Conservation (phyloP, 345 rosid genomes). For the Limnanthes douglasii region DNA sequence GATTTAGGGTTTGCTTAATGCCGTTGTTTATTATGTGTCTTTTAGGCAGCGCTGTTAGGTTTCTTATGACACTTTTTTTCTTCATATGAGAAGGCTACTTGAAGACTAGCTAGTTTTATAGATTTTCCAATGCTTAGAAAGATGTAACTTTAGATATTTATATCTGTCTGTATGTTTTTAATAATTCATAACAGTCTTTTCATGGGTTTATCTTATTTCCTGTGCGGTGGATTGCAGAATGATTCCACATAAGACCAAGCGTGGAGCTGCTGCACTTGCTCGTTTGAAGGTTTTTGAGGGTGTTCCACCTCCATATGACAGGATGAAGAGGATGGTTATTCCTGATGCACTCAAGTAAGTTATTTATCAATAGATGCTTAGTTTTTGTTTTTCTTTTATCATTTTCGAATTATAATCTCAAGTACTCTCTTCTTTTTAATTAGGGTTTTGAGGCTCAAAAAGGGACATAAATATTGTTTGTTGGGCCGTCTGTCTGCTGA, state of each 20-base stretch:
- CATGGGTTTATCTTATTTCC: too few species aligned
- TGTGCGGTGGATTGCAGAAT: conserved; percentile 28
- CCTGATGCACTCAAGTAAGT: conserved; percentile 83
- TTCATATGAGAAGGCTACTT: too few species aligned
- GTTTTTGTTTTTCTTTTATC: not conserved
- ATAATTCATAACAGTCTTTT: too few species aligned
- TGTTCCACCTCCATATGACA: conserved; percentile 72
- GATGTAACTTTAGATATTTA: too few species aligned
- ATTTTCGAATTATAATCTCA: not conserved
- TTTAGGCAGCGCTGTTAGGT: too few species aligned
- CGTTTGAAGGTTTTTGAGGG: conserved; percentile 76
- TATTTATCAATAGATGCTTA: not conserved
- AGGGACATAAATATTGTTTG: conserved; percentile 74
- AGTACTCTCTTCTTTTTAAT: not conserved
- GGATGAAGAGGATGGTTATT: conserved; percentile 72
- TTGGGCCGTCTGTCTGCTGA: conserved; percentile 60
- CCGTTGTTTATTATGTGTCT: too few species aligned
- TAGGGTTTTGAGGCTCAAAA: conserved; percentile 90
- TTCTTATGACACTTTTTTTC: too few species aligned
- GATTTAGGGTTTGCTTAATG: too few species aligned
- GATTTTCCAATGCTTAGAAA: too few species aligned
- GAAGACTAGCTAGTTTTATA: too few species aligned
- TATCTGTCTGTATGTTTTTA: too few species aligned
- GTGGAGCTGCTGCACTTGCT: conserved; percentile 70
- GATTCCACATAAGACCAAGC: conserved; percentile 88